These are phyloP conservation scores for Berberis vulgaris DNA, from an alignment of 164 flowering plant species.

Conservation along the genomic window DNA sequence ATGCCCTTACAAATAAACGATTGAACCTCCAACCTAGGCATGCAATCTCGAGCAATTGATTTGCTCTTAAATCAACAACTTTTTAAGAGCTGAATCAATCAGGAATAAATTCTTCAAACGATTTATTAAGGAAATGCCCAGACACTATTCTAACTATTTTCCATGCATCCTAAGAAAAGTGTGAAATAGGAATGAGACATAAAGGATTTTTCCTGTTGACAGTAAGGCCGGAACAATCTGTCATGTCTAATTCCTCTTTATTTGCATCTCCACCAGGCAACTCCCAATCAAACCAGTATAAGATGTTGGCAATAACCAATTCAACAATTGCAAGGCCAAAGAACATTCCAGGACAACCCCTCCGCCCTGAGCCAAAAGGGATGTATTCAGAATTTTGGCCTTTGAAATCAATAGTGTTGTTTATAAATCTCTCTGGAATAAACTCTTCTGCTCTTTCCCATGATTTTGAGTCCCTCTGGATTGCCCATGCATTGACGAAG, in stretches of 20 bases:
- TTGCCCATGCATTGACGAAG: slow-evolving; percentile 3
- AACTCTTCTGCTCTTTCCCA: slow-evolving; percentile 19
- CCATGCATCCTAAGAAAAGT: background rate
- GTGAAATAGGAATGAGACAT: background rate
- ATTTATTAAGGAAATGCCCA: too few species aligned
- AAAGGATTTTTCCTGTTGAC: slow-evolving; percentile 7
- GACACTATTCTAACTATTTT: too few species aligned
- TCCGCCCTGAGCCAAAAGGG: background rate
- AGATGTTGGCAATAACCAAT: slow-evolving; percentile 9
- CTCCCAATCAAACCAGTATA: slow-evolving; percentile 6
- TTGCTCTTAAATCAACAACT: too few species aligned
- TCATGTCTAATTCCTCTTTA: background rate
- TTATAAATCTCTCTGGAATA: slow-evolving; percentile 9
- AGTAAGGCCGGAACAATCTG: slow-evolving; percentile 3
- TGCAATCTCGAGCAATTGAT: too few species aligned
- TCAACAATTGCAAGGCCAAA: background rate
- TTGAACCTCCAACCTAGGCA: too few species aligned
- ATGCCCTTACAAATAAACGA: too few species aligned
- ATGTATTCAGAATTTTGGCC: background rate
- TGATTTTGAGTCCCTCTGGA: too few species aligned
- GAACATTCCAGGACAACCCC: background rate
- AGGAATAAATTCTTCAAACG: too few species aligned
- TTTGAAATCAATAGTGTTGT: too few species aligned
- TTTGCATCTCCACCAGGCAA: background rate
- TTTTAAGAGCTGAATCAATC: too few species aligned